phyloP scores from a whole-genome alignment of 2,329 filamentous ascomycete species.

The Zymoseptoria tritici region DNA sequence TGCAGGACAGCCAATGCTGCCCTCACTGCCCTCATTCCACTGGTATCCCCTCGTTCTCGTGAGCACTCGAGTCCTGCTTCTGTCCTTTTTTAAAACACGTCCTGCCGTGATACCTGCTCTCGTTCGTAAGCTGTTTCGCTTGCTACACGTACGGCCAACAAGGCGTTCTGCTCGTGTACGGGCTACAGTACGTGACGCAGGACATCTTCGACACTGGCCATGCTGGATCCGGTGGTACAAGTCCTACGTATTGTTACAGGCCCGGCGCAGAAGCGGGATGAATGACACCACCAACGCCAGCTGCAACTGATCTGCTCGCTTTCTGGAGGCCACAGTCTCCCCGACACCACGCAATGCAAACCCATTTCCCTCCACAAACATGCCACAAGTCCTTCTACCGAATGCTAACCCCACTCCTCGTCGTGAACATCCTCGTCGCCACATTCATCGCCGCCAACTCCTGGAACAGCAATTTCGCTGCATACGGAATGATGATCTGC shows the following conservation, averaged over 20 bases:
- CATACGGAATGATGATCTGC: constrained; percentile 95
- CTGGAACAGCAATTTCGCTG: constrained; percentile 96
- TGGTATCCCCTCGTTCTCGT: too few species aligned
- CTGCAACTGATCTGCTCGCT: background rate
- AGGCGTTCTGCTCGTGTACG: background rate
- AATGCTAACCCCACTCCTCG: constrained; percentile 27
- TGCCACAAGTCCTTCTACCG: constrained; percentile 10
- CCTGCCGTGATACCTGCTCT: too few species aligned
- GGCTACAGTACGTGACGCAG: background rate
- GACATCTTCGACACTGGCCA: background rate
- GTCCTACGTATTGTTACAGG: background rate
- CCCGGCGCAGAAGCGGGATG: background rate
- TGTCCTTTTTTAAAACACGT: too few species aligned
- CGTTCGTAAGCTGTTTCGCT: too few species aligned
- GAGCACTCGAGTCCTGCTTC: too few species aligned
- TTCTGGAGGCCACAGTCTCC: background rate
- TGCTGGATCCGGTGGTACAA: background rate
- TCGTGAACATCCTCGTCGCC: constrained; percentile 92
- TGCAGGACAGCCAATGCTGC: too few species aligned
- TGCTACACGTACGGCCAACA: too few species aligned
- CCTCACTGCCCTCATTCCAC: too few species aligned
- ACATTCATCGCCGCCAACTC: constrained; percentile 98
- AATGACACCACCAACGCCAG: background rate
- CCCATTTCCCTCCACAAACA: background rate
- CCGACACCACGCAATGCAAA: background rate